Base-by-base conservation (phyloP, 73 alveolate genomes). In the Blepharisma japonicum region DNA sequence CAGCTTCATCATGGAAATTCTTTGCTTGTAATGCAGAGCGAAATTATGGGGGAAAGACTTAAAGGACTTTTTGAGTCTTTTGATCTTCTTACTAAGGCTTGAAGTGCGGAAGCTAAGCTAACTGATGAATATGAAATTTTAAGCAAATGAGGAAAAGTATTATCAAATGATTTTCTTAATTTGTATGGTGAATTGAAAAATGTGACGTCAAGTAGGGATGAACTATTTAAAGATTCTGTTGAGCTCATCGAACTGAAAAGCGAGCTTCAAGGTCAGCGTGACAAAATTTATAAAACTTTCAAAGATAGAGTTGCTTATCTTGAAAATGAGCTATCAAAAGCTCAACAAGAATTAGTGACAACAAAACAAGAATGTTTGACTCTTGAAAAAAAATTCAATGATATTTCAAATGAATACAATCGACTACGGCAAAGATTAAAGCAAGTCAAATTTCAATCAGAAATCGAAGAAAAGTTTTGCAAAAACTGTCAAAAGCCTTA, bases 401-500 rank as follows among this genome's bases (percentile, higher is more conserved):
- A 14, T 39, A 8, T 14, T 2, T 39, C 23, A 18, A 39, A 61
- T 9, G 74, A 61, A 25, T 61, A 14, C 47, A n/a, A 25, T 9
- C 18, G 23, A 61, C 23, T 61, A n/a, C 38, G 74, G 46, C 38
- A 61, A 61, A 14, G 47, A 61, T 2, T 61, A 14, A 14, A 25
- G 47, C 14, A 20, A n/a, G 18, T 20, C 49, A 25, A 8, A 61
- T n/a, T 25, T 25, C 46, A 14, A 18, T 8, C n/a, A 14, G 23
- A 61, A 61, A 61, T 8, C 4, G 74, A 61, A 61, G 74, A 61
- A 61, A 70, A 70, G 46, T 70, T 82, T n/a, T 86, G 93, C 78
- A 87, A 83, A 67, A 67, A 79, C 56, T 87, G 94, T 54, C 89
- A 89, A 18, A 83, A 78, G 67, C 86, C 79, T 39, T 89, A 71